These are phyloP conservation scores for Spathaspora boniae DNA, from an alignment of 805 yeast genomes.

Conservation along the genomic window DNA sequence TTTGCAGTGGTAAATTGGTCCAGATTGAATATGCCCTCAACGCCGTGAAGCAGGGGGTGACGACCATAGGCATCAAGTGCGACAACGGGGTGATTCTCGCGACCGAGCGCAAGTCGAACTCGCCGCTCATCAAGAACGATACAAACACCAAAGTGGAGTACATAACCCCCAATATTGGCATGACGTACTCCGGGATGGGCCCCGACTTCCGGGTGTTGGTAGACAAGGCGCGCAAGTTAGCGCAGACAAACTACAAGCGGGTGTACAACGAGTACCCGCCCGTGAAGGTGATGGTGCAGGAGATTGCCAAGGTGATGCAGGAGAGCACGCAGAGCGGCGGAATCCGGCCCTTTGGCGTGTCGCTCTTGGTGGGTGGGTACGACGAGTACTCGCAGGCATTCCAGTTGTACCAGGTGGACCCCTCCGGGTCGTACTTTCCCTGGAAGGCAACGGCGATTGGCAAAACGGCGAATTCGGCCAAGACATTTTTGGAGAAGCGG, in stretches of 20 bases:
- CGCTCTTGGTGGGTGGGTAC: constrained; percentile 88
- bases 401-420: constrained; percentile 94
- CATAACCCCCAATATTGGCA: constrained; percentile 93
- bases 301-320: constrained; percentile 94
- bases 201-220: constrained; percentile 95
- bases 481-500: constrained; percentile 94
- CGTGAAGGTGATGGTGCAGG: constrained; percentile 87
- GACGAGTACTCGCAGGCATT: constrained; percentile 69
- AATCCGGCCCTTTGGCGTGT: constrained; percentile 98
- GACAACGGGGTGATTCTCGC: constrained; percentile 96
- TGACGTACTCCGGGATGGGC: constrained; percentile 98
- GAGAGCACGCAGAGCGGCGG: constrained; percentile 99
- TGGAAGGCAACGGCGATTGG: constrained; percentile 99
- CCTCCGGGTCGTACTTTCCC: constrained; percentile 95
- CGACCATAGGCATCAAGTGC: constrained; percentile 89
- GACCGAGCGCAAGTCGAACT: constrained; percentile 87
- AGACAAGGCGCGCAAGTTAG: constrained; percentile 88
- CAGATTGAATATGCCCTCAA: constrained; percentile 97
- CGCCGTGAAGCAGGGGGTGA: constrained; percentile 97
- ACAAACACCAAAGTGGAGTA: constrained; percentile 73
- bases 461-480: constrained; percentile 92
- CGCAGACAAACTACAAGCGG: constrained; percentile 90
- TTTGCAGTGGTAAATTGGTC: constrained; percentile 95
- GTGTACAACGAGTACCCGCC: constrained; percentile 97
- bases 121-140: constrained; percentile 71